Evolutionary conservation across 2,329 filamentous ascomycete species (phyloP).

Genomic region (Monosporascus sp.): DNA sequence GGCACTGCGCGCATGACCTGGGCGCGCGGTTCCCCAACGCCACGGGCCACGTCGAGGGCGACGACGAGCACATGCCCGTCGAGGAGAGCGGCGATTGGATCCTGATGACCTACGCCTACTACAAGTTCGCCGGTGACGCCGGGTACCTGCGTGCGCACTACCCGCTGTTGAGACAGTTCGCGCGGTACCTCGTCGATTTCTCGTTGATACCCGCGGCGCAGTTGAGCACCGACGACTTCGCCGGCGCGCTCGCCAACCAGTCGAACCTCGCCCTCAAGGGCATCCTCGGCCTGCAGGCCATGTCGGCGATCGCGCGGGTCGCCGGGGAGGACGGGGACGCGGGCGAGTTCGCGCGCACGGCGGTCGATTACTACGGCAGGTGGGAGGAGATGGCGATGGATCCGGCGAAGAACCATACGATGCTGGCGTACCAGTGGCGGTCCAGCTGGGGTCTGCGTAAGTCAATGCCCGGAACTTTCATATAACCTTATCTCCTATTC

Average conservation of each 20-base stretch:
- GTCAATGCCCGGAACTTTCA: background rate
- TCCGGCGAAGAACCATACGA: constrained; percentile 17
- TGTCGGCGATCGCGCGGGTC: constrained; percentile 53
- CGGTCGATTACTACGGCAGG: constrained; percentile 13
- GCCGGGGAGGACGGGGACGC: constrained; percentile 51
- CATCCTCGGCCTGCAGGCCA: constrained; percentile 72
- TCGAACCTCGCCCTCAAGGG: constrained; percentile 74
- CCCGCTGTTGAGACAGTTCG: constrained; percentile 63
- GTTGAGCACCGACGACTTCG: constrained; percentile 70
- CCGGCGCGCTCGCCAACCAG: constrained; percentile 64
- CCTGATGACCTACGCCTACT: constrained; percentile 54
- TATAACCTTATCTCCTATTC: background rate
- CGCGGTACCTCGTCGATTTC: constrained; percentile 64
- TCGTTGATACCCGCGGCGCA: constrained; percentile 62
- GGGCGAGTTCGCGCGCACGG: constrained; percentile 51
- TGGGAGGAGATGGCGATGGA: constrained; percentile 20
- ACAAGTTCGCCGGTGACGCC: constrained; percentile 21
- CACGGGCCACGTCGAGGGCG: constrained; percentile 62
- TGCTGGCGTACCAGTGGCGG: constrained; percentile 23
- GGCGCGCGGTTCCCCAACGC: constrained; percentile 66
- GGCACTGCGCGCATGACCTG: constrained; percentile 70
- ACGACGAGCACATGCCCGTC: constrained; percentile 67
- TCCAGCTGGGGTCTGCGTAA: constrained; percentile 15
- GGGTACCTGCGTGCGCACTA: constrained; percentile 46
- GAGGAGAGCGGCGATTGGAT: constrained; percentile 71